Evolutionary conservation across 352 stramenopile genomes (phyloP), one percentile per base, ranked within the genome.

Genomic region (Globisporangium paroecandrum): DNA sequence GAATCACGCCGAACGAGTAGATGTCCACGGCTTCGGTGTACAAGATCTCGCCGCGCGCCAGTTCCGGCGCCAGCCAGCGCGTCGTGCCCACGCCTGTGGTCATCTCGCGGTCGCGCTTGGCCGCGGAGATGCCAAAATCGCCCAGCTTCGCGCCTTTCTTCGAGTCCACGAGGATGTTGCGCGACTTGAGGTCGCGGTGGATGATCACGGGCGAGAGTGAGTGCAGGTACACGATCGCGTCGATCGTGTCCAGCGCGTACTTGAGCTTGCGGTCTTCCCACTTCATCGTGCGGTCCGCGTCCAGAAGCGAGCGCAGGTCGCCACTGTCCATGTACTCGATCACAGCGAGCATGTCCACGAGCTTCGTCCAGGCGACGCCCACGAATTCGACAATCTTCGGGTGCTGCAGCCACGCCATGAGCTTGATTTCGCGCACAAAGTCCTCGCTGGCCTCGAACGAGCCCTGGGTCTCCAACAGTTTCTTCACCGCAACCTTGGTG

Each of bases 321-420:
- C 83, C 83, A 9, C 69, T 78, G 57, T 89, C 83, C 83, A 91
- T 91, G 62, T 76, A 91, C 66, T 91, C 83, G 46, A 84, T 81
- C 10, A 91, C 79, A 1, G 81, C 83, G 18, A 89, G 65, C 79
- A 89, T 89, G 53, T 91, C 83, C 60, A 83, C 73, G 41, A 89
- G 62, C 51, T 78, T 83, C 9, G 83, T 91, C 83, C 83, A 91
- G 43, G 81, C 83, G n/a, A 89, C 83, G 67, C 83, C 83, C n/a
- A 91, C 63, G 51, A 91, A 91, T 60, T 78, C 63, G 57, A 89
- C 72, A 68, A 91, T 78, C 60, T 87, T 89, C 12, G 81, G 83
- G 64, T 91, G 81, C 59, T 87, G 69, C 43, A 91, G 73, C 79
- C 81, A 89, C 46, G 83, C 81, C 79, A 89, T 87, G 38, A 91